These are phyloP conservation scores for Aethionema arabicum DNA, from an alignment of 345 rosid genomes.

Conservation along the genomic window DNA sequence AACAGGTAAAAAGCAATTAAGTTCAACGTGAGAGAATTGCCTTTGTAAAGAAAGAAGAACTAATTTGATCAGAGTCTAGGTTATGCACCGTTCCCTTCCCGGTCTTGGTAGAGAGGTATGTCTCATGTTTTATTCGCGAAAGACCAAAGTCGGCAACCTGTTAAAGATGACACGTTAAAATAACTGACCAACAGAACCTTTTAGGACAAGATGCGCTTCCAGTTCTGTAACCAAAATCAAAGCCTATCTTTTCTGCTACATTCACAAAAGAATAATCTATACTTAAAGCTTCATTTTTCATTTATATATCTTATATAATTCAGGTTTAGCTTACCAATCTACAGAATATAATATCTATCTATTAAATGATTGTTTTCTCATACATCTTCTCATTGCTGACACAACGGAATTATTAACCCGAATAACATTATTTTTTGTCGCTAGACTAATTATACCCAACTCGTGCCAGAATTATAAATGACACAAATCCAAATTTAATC, in stretches of 20 bases:
- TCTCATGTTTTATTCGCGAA: constrained; percentile 87
- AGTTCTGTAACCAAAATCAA: constrained; percentile 5
- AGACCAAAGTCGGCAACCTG: constrained; percentile 99
- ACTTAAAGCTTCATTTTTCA: neutral
- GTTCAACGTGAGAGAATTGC: constrained; percentile 8
- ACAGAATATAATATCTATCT: constrained; percentile 2
- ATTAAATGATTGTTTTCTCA: constrained; percentile 14
- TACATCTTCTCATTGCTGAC: constrained; percentile 10
- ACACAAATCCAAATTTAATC: neutral
- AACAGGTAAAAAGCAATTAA: constrained; percentile 18
- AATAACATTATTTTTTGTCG: constrained; percentile 1
- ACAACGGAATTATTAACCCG: neutral
- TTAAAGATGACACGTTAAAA: constrained; percentile 25
- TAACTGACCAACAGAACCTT: constrained; percentile 6
- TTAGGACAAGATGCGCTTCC: constrained; percentile 9
- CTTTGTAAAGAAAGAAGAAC: constrained; percentile 17
- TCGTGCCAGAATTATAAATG: constrained; percentile 14
- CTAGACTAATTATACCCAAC: neutral
- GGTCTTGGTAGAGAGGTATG: constrained; percentile 73
- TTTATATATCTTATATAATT: constrained; percentile 9
- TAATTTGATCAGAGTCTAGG: constrained; percentile 2
- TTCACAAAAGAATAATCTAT: neutral
- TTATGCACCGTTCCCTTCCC: constrained; percentile 88
- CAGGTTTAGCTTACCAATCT: neutral
- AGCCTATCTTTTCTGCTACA: constrained; percentile 7